Base-by-base conservation (phyloP, 495 filamentous ascomycete genomes). In the Penicillium mononematosum region DNA sequence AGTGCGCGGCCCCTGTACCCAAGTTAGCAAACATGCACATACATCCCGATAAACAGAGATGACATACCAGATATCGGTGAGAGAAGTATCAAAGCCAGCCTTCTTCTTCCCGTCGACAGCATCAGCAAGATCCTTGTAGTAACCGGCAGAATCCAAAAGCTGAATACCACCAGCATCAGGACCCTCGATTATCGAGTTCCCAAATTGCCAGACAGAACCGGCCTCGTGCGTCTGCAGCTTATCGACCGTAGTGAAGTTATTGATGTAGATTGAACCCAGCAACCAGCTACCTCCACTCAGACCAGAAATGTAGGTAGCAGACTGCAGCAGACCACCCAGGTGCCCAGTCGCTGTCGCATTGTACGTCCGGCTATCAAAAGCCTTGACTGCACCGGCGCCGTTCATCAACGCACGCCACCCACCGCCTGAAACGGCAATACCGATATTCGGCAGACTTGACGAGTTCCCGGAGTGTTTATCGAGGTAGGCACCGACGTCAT, bases 271-370 rank as follows among this genome's bases (percentile, higher is more conserved):
- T 29, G 88, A 91, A 7, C 89, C 89, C 11, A 96, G 83, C 11
- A 97, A 73, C 93, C 93, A 98, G 12, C 85, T 83, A 50, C 93
- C 94, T 32, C 93, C 93, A 16, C 88, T 92, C 19, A 97, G 78
- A 34, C 90, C 93, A 17, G 91, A 78, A 16, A 97, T 58, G 68
- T 98, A 98, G 0, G 91, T 97, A 3, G 88, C 73, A 1, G 88
- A 79, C 76, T 98, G 93, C 36, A 97, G 75, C 52, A 97, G 71
- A 16, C 92, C 92, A 54, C 94, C 92, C 43, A 98, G 76, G 44
- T 89, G 86, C 1, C 92, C 92, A 3, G 70, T 58, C 5, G 68
- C 70, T 0, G 86, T 90, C 2, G 88, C 73, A 50, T 87, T 88
- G 0, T 74, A 67, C 0, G 89, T 91, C 10, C 93, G 82, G 60